Evolutionary conservation across 192 early-diverging fungal species (phyloP), one percentile per base, ranked within the genome.

Genomic region (Polychytrium aggregatum): DNA sequence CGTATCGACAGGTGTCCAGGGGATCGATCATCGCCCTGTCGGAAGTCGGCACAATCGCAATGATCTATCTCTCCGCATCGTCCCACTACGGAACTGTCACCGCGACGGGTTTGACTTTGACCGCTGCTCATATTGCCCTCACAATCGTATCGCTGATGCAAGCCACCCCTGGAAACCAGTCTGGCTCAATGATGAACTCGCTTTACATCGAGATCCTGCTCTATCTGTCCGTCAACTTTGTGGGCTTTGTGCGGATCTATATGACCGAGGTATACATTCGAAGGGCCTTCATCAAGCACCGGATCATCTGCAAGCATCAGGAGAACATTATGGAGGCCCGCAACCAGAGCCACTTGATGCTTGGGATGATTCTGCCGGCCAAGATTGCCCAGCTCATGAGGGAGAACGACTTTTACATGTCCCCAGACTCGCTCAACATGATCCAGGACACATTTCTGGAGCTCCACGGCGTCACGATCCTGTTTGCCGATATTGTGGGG

Each of bases 401-500:
- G 25, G 50, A 44, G 29, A 18, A 53, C 26, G 41, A 59, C 25
- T 46, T 38, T 30, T 57, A 59, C 28, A 48, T 48, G 0, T 42
- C 45, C 9, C 43, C 57, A 28, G 21, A 48, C 13, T 33, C 53
- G 38, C 36, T 53, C 25, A 9, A 37, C 21, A 48, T 37, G 20
- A 50, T 38, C 17, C 43, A 61, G 17, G 57, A 60, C 14, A 60
- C 60, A 1, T 63, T 60, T 27, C 22, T 46, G 37, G 62, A 63
- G 25, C 31, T 63, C 37, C 48, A 48, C 18, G 50, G 57, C 9
- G 62, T 63, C 3, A 63, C 62, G 9, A 43, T 63, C 18, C 37
- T 63, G 51, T 63, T 63, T 54, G 62, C 62, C 8, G 62, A 63
- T 60, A n/a, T 63, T 14, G 57, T 60, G 30, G 62, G 62, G 53